Evolutionary conservation across 2,329 filamentous ascomycete genomes (phyloP).

Genomic region (Xylariaceae sp.): DNA sequence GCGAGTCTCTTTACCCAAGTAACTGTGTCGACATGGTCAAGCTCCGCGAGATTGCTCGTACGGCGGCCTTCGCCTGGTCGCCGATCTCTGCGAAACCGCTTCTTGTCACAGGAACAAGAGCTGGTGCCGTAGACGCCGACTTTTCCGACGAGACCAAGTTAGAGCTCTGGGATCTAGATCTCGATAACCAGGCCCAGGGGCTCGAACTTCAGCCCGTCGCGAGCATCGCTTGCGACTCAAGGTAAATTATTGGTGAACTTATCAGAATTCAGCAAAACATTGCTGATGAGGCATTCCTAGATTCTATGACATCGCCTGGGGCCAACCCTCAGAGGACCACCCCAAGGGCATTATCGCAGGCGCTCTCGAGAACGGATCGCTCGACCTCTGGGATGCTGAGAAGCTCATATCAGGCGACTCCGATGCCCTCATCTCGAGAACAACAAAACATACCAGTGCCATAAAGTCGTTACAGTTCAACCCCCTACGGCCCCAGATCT

Average conservation of each 20-base stretch:
- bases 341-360: constrained; percentile 89
- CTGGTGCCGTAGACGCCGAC: constrained; percentile 91
- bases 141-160: constrained; percentile 97
- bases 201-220: constrained; percentile 82
- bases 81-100: constrained; percentile 73
- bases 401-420: constrained; percentile 55
- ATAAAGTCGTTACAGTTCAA: constrained; percentile 98
- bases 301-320: constrained; percentile 97
- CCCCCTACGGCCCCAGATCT: constrained; percentile 80
- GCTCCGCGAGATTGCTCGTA: constrained; percentile 92
- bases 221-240: constrained; percentile 82
- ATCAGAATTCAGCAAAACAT: constrained; percentile 1
- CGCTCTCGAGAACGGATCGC: constrained; percentile 87
- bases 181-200: constrained; percentile 71
- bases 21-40: constrained; percentile 69
- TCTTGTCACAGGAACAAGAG: constrained; percentile 88
- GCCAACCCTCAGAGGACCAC: constrained; percentile 71
- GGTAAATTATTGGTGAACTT: constrained; percentile 50
- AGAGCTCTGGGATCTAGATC: constrained; percentile 89
- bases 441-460: constrained; percentile 83
- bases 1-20: constrained; percentile 12
- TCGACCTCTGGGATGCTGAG: constrained; percentile 89
- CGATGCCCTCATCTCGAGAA: constrained; percentile 80
- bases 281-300: constrained; percentile 44
- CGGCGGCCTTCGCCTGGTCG: constrained; percentile 96